A percentile compares a stretch with the other conserved stretches of the same genome.
These are phyloP conservation scores for Naegleria gruberi DNA, from an alignment of 208 protist species.

Conservation along the genomic window DNA sequence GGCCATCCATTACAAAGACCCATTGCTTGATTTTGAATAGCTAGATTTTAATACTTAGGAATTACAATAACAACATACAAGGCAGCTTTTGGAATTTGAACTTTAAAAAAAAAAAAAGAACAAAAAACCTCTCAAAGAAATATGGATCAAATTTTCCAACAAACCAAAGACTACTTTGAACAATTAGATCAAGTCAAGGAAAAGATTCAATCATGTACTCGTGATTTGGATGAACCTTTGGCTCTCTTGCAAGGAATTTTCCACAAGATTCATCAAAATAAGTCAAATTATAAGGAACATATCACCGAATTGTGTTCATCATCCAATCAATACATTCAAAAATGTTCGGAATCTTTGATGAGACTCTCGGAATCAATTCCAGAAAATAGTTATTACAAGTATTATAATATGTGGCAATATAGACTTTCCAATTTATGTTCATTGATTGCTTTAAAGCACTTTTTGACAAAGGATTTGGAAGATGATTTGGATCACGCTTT, in stretches of 20 bases:
- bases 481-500: not conserved
- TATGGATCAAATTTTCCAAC: not conserved
- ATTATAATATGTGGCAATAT: slow-evolving; percentile 12
- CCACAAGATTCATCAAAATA: slow-evolving; percentile 1
- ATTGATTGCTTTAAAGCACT: not conserved
- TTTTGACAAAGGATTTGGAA: not conserved
- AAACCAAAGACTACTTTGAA: not conserved
- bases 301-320: not conserved
- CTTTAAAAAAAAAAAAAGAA: too few species aligned
- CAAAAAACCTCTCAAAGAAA: too few species aligned
- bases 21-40: too few species aligned
- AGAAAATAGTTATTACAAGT: not conserved
- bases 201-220: not conserved
- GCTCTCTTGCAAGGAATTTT: not conserved
- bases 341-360: not conserved
- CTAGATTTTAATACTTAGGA: too few species aligned
- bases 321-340: not conserved
- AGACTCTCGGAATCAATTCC: not conserved
- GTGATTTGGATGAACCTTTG: not conserved
- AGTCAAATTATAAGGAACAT: not conserved
- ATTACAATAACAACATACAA: too few species aligned
- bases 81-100: too few species aligned
- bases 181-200: not conserved
- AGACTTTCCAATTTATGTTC: not conserved
- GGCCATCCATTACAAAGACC: too few species aligned